These are phyloP conservation scores for Penicillium expansum DNA, from an alignment of 2,329 filamentous ascomycete species.

Conservation along the genomic window DNA sequence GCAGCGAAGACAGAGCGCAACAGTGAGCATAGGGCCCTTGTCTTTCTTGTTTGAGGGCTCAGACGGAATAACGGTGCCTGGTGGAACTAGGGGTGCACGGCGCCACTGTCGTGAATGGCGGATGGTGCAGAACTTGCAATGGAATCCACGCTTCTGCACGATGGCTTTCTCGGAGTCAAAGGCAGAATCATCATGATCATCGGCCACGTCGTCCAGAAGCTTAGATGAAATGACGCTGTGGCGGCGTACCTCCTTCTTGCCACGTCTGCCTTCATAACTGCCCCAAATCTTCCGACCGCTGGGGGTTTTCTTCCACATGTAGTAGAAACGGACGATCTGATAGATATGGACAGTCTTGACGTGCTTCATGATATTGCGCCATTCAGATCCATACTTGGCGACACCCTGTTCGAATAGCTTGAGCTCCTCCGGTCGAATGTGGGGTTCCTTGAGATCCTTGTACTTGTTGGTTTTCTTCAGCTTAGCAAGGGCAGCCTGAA, in stretches of 20 bases:
- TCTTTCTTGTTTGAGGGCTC: conserved; percentile 68
- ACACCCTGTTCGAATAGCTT: conserved; percentile 93
- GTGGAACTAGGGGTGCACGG: conserved; percentile 73
- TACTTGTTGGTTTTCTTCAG: conserved; percentile 66
- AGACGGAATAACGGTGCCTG: conserved; percentile 66
- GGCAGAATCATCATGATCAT: conserved; percentile 90
- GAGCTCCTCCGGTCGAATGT: conserved; percentile 71
- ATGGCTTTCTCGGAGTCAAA: conserved; percentile 86
- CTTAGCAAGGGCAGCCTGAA: conserved; percentile 66
- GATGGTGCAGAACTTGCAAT: conserved; percentile 89
- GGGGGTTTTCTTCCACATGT: conserved; percentile 94
- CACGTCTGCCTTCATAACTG: conserved; percentile 79
- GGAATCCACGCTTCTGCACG: conserved; percentile 75
- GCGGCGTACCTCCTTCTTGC: conserved; percentile 76
- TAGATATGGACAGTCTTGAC: conserved; percentile 74
- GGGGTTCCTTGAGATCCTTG: conserved; percentile 77
- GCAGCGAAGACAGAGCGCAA: conserved; percentile 85
- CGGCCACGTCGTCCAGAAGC: conserved; percentile 85
- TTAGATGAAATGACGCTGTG: conserved; percentile 63
- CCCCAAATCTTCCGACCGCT: conserved; percentile 87
- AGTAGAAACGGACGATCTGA: conserved; percentile 88
- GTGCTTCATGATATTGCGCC: conserved; percentile 76
- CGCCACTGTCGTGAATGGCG: conserved; percentile 86
- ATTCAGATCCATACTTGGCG: conserved; percentile 84
- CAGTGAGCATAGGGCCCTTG: conserved; percentile 69